A percentile compares a stretch with the other conserved stretches of the same genome.
These are phyloP conservation scores for Neurospora sp. DNA, from an alignment of 495 filamentous ascomycete genomes.

Conservation along the genomic window DNA sequence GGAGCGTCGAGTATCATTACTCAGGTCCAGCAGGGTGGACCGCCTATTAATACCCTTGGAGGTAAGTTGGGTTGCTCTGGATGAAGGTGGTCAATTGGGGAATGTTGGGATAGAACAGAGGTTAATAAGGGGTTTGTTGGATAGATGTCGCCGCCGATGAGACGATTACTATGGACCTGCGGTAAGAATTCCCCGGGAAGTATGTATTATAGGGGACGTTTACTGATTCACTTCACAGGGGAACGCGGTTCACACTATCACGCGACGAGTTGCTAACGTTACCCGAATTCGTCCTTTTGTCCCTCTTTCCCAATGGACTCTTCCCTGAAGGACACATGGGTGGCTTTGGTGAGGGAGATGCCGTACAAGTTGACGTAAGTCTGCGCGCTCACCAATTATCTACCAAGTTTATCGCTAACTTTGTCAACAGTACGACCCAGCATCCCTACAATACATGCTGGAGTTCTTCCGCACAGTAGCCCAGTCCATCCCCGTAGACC, in stretches of 20 bases:
- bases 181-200: conserved; percentile 43
- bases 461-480: conserved; percentile 97
- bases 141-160: conserved; percentile 84
- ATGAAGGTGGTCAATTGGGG: background rate
- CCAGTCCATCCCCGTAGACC: conserved; percentile 74
- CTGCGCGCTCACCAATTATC: conserved; percentile 16
- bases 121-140: background rate
- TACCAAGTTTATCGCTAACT: conserved; percentile 45
- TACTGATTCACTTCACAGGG: conserved; percentile 44
- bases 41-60: conserved; percentile 78
- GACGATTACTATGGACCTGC: conserved; percentile 86
- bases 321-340: conserved; percentile 96
- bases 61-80: conserved; percentile 42
- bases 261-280: conserved; percentile 90
- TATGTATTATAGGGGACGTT: background rate
- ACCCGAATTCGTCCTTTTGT: conserved; percentile 95
- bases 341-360: conserved; percentile 78
- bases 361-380: conserved; percentile 95
- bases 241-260: conserved; percentile 85
- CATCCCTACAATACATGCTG: conserved; percentile 96
- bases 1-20: conserved; percentile 97
- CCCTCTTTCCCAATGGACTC: conserved; percentile 95
- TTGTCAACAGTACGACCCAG: conserved; percentile 78
- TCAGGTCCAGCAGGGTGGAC: conserved; percentile 89
- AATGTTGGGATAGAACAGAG: conserved; percentile 2